phyloP scores from a whole-genome alignment of 169 alveolate species.

The Amoebophrya sp. region DNA sequence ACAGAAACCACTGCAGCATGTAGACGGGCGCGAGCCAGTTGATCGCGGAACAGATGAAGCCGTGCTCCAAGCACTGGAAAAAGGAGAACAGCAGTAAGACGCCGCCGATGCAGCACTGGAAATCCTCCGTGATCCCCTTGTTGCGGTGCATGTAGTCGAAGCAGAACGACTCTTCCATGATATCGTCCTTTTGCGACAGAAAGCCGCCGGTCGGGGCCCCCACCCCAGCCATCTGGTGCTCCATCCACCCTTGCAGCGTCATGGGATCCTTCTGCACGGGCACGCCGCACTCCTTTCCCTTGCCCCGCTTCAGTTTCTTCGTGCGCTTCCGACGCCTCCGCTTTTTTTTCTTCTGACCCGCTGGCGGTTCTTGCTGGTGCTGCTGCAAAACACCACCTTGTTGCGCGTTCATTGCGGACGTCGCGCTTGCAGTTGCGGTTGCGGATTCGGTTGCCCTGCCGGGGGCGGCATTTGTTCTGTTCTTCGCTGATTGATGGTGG shows the following conservation, averaged over 20 bases:
- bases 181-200: no score
- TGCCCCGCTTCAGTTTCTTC: background rate
- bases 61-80: background rate
- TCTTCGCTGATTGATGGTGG: no score
- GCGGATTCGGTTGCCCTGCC: no score
- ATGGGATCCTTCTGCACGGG: background rate
- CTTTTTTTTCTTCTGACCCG: background rate
- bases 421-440: no score
- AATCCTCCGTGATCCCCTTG: background rate
- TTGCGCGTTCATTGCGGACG: no score
- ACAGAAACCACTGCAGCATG: background rate
- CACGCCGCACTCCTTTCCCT: background rate
- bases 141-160: background rate
- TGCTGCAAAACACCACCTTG: no score
- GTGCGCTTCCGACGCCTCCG: background rate
- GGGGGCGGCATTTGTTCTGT: no score
- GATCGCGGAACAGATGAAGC: background rate
- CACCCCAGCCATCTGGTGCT: background rate
- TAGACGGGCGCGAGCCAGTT: background rate
- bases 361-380: background rate
- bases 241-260: background rate
- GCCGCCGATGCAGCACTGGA: background rate
- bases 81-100: background rate
- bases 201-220: no score
- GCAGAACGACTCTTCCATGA: background rate